Evolutionary conservation across 1,139 yeast species (phyloP).

Genomic region (Pichia cactophila): DNA sequence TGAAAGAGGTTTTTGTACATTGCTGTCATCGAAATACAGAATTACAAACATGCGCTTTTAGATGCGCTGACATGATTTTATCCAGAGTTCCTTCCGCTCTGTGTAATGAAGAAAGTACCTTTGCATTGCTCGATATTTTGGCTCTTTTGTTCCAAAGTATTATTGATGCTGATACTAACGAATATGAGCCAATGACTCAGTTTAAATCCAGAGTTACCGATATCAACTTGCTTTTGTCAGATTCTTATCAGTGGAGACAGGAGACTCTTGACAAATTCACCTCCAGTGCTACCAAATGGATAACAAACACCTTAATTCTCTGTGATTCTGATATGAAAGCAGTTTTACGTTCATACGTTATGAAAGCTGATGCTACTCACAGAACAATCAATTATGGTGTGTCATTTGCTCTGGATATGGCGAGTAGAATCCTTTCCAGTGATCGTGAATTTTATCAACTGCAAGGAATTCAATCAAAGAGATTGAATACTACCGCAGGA

Average conservation of each 20-base stretch:
- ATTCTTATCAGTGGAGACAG: conserved; percentile 71
- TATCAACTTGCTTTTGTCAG: conserved; percentile 61
- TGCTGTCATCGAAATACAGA: conserved; percentile 75
- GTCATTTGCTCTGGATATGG: conserved; percentile 84
- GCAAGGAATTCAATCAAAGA: conserved; percentile 26
- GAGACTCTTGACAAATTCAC: conserved; percentile 57
- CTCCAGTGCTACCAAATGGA: conserved; percentile 60
- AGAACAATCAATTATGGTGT: conserved; percentile 61
- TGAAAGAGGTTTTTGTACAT: conserved; percentile 57
- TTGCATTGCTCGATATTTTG: conserved; percentile 72
- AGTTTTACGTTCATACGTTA: conserved; percentile 67
- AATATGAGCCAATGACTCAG: conserved; percentile 72
- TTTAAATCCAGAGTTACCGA: conserved; percentile 58
- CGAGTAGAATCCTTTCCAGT: conserved; percentile 58
- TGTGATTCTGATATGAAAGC: conserved; percentile 72
- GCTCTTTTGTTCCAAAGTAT: conserved; percentile 72
- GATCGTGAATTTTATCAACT: conserved; percentile 47
- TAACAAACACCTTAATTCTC: conserved; percentile 42
- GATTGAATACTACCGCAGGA: conserved; percentile 56
- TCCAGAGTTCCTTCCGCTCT: conserved; percentile 70
- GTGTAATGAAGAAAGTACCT: conserved; percentile 67
- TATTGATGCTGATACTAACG: conserved; percentile 78
- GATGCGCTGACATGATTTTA: conserved; percentile 67
- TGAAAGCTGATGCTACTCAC: conserved; percentile 32
- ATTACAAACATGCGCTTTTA: conserved; percentile 75